These are phyloP conservation scores for Conringia planisiliqua DNA, from an alignment of 345 rosid species.

Conservation along the genomic window DNA sequence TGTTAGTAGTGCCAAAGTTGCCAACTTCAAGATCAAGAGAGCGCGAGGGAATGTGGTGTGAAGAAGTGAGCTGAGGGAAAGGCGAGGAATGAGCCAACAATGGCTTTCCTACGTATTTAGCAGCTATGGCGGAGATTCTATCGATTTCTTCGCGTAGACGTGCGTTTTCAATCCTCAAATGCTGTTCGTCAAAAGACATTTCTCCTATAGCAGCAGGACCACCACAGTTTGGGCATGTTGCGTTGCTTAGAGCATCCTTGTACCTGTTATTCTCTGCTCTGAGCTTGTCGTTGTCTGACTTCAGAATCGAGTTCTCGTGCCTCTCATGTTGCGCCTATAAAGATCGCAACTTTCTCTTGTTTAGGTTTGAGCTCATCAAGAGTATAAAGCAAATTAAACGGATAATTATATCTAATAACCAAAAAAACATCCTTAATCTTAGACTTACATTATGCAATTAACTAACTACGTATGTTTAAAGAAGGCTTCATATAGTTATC, in stretches of 20 bases:
- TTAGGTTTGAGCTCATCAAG: neutral
- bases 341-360: neutral
- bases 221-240: slow-evolving; percentile 90
- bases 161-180: slow-evolving; percentile 80
- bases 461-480: neutral
- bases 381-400: neutral
- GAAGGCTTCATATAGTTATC: neutral
- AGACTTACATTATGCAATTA: neutral
- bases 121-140: slow-evolving; percentile 77
- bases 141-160: slow-evolving; percentile 92
- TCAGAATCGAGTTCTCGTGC: slow-evolving; percentile 68
- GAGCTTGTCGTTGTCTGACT: slow-evolving; percentile 85
- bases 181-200: slow-evolving; percentile 98
- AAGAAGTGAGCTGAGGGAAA: slow-evolving; percentile 45
- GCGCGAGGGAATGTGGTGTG: slow-evolving; percentile 45
- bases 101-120: slow-evolving; percentile 83
- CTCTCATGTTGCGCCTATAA: slow-evolving; percentile 85
- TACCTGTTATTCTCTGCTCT: slow-evolving; percentile 74
- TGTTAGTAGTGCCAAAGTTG: slow-evolving; percentile 38
- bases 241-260: slow-evolving; percentile 68
- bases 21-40: slow-evolving; percentile 52
- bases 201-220: slow-evolving; percentile 85
- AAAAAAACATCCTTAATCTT: neutral
- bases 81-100: slow-evolving; percentile 41
- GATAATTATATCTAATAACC: neutral